Conservation (phyloP, 176 grass and related monocot genomes). For the Hordeum marinum region DNA sequence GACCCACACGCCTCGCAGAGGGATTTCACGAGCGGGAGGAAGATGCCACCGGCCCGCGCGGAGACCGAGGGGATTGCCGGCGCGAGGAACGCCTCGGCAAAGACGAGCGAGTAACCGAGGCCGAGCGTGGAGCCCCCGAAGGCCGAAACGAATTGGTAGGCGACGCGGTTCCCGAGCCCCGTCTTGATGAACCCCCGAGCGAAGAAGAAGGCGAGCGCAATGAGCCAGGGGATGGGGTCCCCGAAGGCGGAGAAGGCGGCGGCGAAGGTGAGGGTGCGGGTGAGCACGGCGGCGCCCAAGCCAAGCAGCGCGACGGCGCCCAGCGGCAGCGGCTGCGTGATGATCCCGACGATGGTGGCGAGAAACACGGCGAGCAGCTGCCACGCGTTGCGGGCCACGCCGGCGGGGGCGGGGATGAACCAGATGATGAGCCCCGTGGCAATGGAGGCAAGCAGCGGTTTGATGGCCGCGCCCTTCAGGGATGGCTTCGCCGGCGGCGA, state of each 20-base stretch:
- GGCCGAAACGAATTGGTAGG: constrained; percentile 80
- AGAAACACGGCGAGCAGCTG: constrained; percentile 90
- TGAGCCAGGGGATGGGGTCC: constrained; percentile 97
- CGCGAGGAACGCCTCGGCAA: constrained; percentile 85
- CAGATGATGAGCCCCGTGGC: constrained; percentile 66
- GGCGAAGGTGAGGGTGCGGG: constrained; percentile 77
- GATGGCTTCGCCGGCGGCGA: constrained; percentile 35
- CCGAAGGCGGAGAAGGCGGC: constrained; percentile 95
- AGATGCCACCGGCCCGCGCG: constrained; percentile 82
- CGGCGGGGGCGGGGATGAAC: constrained; percentile 66
- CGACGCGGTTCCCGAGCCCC: constrained; percentile 73
- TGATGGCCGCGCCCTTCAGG: constrained; percentile 66
- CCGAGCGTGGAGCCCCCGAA: constrained; percentile 84
- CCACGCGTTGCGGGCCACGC: constrained; percentile 81
- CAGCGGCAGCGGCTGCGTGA: constrained; percentile 92
- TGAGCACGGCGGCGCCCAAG: constrained; percentile 85
- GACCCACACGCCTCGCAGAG: constrained; percentile 82
- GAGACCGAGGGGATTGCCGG: constrained; percentile 93
- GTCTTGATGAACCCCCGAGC: constrained; percentile 96
- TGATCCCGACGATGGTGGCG: constrained; percentile 95
- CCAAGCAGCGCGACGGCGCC: constrained; percentile 89
- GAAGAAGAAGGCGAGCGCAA: constrained; percentile 99
- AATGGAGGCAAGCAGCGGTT: constrained; percentile 54
- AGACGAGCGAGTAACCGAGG: constrained; percentile 88
- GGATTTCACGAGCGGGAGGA: constrained; percentile 86